Evolutionary conservation across 176 grass and related monocot genomes (phyloP).

Genomic region (Tillandsia fasciculata): DNA sequence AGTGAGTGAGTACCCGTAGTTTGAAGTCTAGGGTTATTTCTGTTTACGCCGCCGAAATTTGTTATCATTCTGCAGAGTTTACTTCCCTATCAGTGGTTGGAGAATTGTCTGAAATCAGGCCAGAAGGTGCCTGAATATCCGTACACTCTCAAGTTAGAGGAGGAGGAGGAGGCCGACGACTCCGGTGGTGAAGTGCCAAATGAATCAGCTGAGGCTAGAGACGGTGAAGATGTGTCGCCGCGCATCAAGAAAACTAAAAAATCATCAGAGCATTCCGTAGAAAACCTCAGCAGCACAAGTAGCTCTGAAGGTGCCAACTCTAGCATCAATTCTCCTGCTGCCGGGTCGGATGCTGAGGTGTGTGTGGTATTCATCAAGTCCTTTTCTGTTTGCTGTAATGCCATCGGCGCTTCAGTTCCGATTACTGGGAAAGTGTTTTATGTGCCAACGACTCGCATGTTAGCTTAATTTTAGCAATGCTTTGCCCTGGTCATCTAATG

Average conservation of each 20-base stretch:
- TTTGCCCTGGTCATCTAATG: not conserved
- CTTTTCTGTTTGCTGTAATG: not conserved
- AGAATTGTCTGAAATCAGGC: conserved; percentile 63
- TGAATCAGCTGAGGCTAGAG: conserved; percentile 4
- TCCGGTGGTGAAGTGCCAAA: conserved; percentile 16
- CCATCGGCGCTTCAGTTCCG: not conserved
- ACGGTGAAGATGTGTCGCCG: not conserved
- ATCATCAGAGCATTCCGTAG: conserved; percentile 8
- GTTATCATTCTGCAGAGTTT: conserved; percentile 29
- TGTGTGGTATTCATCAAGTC: conserved; percentile 16
- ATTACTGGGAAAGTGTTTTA: not conserved
- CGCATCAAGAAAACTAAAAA: conserved; percentile 34
- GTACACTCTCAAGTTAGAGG: conserved; percentile 46
- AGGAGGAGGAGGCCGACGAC: conserved; percentile 14
- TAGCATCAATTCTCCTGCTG: conserved; percentile 18
- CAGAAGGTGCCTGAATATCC: conserved; percentile 45
- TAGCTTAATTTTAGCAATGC: not conserved
- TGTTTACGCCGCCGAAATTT: not conserved
- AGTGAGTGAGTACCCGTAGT: not conserved
- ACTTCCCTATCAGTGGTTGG: conserved; percentile 57
- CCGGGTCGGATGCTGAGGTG: conserved; percentile 33
- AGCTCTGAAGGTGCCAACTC: conserved; percentile 20
- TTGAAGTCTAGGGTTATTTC: too few species aligned
- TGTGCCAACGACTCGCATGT: not conserved
- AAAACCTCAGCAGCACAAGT: conserved; percentile 20